phyloP scores from a whole-genome alignment of 1,284 basidiomycete species.

The Naganishia cerealis region DNA sequence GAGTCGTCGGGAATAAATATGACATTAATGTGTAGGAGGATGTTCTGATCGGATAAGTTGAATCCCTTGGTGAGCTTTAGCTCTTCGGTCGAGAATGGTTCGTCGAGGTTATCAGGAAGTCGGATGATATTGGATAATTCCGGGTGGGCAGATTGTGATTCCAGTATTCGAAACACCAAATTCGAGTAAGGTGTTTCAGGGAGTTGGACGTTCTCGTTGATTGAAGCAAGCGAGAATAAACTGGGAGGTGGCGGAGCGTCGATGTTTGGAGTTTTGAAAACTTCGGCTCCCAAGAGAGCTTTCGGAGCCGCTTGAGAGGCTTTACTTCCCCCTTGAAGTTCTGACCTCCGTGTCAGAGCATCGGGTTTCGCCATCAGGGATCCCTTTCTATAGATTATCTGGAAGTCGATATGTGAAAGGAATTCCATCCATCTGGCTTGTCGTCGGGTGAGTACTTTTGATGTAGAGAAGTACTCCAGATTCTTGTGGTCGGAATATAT shows the following conservation, averaged over 20 bases:
- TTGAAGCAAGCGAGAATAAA: not conserved
- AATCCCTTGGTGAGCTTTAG: not conserved
- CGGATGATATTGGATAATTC: constrained; percentile 23
- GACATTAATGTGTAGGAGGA: constrained; percentile 50
- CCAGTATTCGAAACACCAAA: constrained; percentile 5
- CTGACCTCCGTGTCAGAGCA: constrained; percentile 53
- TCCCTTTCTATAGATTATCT: constrained; percentile 55
- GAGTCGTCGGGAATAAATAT: constrained; percentile 52
- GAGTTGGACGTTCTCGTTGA: too few relatives aligned
- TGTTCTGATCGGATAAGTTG: constrained; percentile 36
- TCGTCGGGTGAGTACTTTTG: constrained; percentile 51
- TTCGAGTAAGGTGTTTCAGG: not conserved
- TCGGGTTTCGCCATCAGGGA: constrained; percentile 50
- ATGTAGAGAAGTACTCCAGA: constrained; percentile 54
- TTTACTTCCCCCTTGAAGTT: constrained; percentile 39
- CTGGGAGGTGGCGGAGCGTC: not conserved
- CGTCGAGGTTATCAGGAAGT: constrained; percentile 38
- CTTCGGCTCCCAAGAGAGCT: constrained; percentile 32
- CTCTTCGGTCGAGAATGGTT: constrained; percentile 1
- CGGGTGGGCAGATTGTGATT: constrained; percentile 7
- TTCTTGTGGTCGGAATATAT: constrained; percentile 58
- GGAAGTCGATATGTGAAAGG: constrained; percentile 53
- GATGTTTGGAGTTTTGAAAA: constrained; percentile 41
- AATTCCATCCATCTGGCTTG: constrained; percentile 56
- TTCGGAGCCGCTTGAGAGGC: constrained; percentile 15